Evolutionary conservation across 352 stramenopile species (phyloP), one percentile per base, ranked within the genome.

Genomic region (Achlya hypogyna): DNA sequence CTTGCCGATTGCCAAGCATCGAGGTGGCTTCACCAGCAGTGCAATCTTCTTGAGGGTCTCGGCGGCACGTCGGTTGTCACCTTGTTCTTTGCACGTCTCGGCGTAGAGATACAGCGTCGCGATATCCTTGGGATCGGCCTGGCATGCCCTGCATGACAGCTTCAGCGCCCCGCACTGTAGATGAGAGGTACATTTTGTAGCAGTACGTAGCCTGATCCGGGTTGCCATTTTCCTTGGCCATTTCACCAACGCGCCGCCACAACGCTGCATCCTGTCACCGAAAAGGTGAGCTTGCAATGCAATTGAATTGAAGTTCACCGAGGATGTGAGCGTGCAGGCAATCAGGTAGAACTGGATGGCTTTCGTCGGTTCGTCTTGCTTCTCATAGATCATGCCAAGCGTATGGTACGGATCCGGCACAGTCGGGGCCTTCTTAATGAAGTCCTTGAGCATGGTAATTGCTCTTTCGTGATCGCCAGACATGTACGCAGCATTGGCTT

Each of bases 321-420:
- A 38, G 2, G 47, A 82, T 5, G 84, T 94, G 31, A 94, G 63
- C 22, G 84, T 91, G 65, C 84, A 92, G 8, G 84, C 84, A 54
- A 94, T 94, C 47, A 93, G 68, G 64, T 91, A 94, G 63, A 92
- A 94, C 52, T 94, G 83, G 18, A 94, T 69, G 25, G 86, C 86
- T 71, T 94, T 94, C 0, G 79, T 81, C 5, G 81, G 74, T 52
- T 94, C 82, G 54, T 91, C 75, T 28, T 83, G 77, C 53, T 94
- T 84, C 74, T 94, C 84, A 68, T 94, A 93, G 58, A 94, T 93
- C 80, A 95, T 89, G 12, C 84, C 84, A 5, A 95, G 70, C 8
- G 86, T 95, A 51, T 95, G 84, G 52, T 95, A 95, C 49, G 85
- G 85, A 58, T 94, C 85, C 0, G 85, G 85, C 52, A 94, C 91